Percentiles rank a stretch among this genome's conserved stretches.
Conservation (phyloP, 1,284 basidiomycete genomes). For the Rhodotorula sp. region DNA sequence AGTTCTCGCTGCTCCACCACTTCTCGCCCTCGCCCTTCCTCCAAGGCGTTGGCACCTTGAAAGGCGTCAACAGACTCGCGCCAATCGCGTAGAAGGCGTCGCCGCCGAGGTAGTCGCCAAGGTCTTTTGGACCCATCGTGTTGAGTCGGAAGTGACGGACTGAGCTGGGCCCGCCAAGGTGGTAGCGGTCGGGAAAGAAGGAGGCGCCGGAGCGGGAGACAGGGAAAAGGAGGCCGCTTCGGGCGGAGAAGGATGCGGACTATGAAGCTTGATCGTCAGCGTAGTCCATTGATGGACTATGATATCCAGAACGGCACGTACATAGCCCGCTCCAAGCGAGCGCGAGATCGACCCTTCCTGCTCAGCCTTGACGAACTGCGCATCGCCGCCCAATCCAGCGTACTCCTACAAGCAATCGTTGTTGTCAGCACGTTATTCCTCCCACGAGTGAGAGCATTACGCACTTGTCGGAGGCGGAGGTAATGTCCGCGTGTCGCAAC, state of each 20-base stretch:
- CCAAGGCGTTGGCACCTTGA: slow-evolving; percentile 55
- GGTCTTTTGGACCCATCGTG: slow-evolving; percentile 78
- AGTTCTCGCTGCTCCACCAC: slow-evolving; percentile 26
- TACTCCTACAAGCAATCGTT: slow-evolving; percentile 60
- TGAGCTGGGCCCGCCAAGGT: slow-evolving; percentile 88
- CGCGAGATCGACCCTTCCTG: slow-evolving; percentile 65
- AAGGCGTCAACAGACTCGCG: slow-evolving; percentile 70
- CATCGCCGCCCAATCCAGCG: slow-evolving; percentile 73
- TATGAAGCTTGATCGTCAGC: neutral
- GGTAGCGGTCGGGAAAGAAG: slow-evolving; percentile 79
- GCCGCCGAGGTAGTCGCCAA: slow-evolving; percentile 78
- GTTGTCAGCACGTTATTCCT: too few species aligned
- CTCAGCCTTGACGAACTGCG: slow-evolving; percentile 63
- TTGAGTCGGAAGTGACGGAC: slow-evolving; percentile 82
- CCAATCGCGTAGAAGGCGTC: slow-evolving; percentile 84
- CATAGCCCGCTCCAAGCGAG: slow-evolving; percentile 48
- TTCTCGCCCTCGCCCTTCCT: slow-evolving; percentile 68
- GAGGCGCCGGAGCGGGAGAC: neutral
- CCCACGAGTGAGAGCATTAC: too few species aligned
- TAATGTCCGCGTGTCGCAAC: slow-evolving; percentile 65
- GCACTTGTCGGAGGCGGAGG: slow-evolving; percentile 56
- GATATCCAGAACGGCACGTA: neutral
- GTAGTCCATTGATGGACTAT: neutral
- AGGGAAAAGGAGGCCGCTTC: slow-evolving; percentile 63
- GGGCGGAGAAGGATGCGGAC: slow-evolving; percentile 35